A percentile compares a stretch with the other conserved stretches of the same genome.
Conservation (phyloP, 768 basidiomycete genomes). For the Podaxis sp. region DNA sequence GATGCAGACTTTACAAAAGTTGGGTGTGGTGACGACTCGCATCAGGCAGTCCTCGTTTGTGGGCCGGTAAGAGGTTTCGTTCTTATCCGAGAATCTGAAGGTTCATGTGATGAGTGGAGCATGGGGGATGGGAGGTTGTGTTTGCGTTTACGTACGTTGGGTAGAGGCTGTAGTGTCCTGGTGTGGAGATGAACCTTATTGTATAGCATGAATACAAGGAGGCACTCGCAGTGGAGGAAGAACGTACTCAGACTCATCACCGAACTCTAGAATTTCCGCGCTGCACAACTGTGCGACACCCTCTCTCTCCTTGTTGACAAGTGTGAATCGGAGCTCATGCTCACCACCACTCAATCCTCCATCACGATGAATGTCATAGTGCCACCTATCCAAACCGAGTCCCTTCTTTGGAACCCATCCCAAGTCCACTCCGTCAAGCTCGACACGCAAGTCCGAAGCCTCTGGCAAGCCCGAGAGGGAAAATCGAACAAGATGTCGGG, state of each 20-base stretch:
- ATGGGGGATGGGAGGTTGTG: neutral
- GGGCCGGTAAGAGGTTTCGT: slow-evolving; percentile 72
- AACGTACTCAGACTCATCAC: slow-evolving; percentile 53
- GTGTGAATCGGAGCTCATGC: slow-evolving; percentile 60
- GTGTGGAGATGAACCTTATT: slow-evolving; percentile 56
- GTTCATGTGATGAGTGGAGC: neutral
- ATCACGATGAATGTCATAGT: slow-evolving; percentile 59
- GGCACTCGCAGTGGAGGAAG: neutral
- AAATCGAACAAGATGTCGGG: slow-evolving; percentile 62
- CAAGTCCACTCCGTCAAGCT: slow-evolving; percentile 61
- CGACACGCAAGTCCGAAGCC: slow-evolving; percentile 50
- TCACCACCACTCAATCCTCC: slow-evolving; percentile 43
- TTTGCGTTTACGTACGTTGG: slow-evolving; percentile 58
- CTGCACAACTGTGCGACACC: slow-evolving; percentile 76
- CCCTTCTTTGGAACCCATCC: slow-evolving; percentile 54
- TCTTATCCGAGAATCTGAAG: slow-evolving; percentile 59
- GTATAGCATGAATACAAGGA: neutral
- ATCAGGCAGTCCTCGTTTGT: slow-evolving; percentile 84
- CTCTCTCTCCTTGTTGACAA: slow-evolving; percentile 46
- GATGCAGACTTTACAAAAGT: slow-evolving; percentile 73
- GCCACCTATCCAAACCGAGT: slow-evolving; percentile 74
- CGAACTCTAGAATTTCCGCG: slow-evolving; percentile 73
- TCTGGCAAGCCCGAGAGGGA: slow-evolving; percentile 72
- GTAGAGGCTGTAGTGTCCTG: slow-evolving; percentile 64
- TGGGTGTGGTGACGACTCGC: slow-evolving; percentile 67